phyloP scores from a whole-genome alignment of 352 stramenopile genomes.

The Blastocystis sp. region DNA sequence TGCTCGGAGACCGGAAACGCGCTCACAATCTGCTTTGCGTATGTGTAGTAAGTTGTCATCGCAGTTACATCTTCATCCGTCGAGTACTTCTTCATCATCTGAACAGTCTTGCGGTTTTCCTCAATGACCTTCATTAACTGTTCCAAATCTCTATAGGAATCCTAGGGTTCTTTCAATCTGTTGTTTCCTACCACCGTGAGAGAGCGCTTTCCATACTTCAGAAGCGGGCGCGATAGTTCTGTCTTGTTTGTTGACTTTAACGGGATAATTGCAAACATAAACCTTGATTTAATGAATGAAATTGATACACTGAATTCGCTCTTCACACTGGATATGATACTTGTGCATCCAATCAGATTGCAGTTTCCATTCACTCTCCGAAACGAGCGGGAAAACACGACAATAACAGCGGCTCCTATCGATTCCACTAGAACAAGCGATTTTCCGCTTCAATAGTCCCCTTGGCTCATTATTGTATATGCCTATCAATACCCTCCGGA shows the following conservation, averaged over 20 bases:
- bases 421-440: too few relatives aligned
- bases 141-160: neutral
- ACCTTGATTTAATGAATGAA: neutral
- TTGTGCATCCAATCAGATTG: neutral
- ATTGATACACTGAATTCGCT: neutral
- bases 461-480: too few relatives aligned
- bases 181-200: neutral
- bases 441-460: too few relatives aligned
- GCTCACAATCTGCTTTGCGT: neutral
- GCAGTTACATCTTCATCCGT: neutral
- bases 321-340: neutral
- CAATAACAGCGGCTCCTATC: too few relatives aligned
- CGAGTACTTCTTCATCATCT: neutral
- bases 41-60: neutral
- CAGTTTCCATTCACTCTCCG: neutral
- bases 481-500: neutral
- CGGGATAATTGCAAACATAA: neutral
- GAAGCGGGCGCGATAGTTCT: neutral
- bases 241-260: neutral
- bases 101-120: neutral
- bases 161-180: neutral
- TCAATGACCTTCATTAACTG: neutral
- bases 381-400: too few relatives aligned
- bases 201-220: neutral
- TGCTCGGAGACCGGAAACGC: neutral